Percentiles rank a stretch among this genome's conserved stretches.
Conservation (phyloP, 257 asterid species). For the Euphrasia confusa region DNA sequence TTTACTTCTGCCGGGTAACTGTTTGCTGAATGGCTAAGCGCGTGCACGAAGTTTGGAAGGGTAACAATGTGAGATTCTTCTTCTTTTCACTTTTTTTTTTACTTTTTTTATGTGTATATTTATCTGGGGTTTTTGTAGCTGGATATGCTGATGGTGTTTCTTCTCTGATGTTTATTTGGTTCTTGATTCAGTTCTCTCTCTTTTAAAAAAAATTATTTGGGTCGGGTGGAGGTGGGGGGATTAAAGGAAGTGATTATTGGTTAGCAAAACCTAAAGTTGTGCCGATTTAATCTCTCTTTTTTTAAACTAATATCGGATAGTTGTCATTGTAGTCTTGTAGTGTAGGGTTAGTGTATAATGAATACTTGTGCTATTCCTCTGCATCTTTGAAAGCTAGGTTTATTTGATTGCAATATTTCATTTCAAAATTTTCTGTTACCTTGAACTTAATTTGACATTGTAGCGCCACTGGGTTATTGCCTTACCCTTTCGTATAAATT, state of each 20-base stretch:
- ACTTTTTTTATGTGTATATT: constrained; percentile 18
- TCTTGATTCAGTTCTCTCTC: not conserved
- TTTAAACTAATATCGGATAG: not conserved
- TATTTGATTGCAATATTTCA: not conserved
- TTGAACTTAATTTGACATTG: constrained; percentile 5
- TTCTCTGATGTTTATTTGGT: constrained; percentile 1
- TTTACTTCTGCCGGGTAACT: constrained; percentile 7
- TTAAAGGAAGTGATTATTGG: too few relatives aligned
- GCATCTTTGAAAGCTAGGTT: constrained; percentile 19
- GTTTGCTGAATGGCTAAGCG: constrained; percentile 77
- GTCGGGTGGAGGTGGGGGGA: too few relatives aligned
- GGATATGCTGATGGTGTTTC: constrained; percentile 20
- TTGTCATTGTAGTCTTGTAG: not conserved
- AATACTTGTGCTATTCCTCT: constrained; percentile 5
- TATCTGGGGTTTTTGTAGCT: constrained; percentile 17
- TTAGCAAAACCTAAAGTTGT: too few relatives aligned
- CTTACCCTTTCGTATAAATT: too few relatives aligned
- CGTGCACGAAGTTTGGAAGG: constrained; percentile 92
- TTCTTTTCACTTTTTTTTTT: not conserved
- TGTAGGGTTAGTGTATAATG: constrained; percentile 8
- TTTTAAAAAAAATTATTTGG: too few relatives aligned
- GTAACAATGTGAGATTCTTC: constrained; percentile 77
- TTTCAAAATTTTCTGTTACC: constrained; percentile 8
- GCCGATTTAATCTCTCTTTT: too few relatives aligned
- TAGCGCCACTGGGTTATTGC: too few relatives aligned